Conservation (phyloP, 1,284 basidiomycete genomes). For the Malassezia slooffiae region DNA sequence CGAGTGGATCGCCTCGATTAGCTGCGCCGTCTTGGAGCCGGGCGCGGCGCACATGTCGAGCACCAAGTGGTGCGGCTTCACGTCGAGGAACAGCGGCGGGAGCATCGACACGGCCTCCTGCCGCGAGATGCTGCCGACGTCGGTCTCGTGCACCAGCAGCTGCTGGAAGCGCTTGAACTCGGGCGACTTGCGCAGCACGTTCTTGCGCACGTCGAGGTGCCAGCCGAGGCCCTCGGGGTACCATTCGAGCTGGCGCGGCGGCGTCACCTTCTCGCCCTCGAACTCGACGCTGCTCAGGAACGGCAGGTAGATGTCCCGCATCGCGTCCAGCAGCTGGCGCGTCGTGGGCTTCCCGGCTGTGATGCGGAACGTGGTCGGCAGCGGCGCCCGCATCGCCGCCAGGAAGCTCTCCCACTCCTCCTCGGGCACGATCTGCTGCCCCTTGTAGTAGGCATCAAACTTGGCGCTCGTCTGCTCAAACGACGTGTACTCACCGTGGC, state of each 20-base stretch:
- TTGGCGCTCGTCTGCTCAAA: constrained; percentile 16
- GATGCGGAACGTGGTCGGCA: constrained; percentile 91
- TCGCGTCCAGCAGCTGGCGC: constrained; percentile 32
- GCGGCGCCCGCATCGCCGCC: constrained; percentile 57
- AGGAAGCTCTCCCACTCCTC: constrained; percentile 70
- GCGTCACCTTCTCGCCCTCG: constrained; percentile 57
- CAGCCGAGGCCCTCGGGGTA: constrained; percentile 88
- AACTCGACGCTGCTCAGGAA: constrained; percentile 63
- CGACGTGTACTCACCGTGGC: constrained; percentile 11
- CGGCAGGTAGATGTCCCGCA: constrained; percentile 58
- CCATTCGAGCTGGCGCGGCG: constrained; percentile 80
- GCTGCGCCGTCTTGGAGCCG: constrained; percentile 89
- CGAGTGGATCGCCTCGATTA: constrained; percentile 72
- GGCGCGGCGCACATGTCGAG: constrained; percentile 99
- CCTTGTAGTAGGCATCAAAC: constrained; percentile 40
- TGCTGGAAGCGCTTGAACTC: constrained; percentile 93
- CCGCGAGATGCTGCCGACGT: constrained; percentile 88
- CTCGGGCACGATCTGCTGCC: constrained; percentile 34
- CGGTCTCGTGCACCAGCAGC: constrained; percentile 94
- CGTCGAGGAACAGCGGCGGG: constrained; percentile 84
- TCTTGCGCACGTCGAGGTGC: constrained; percentile 88
- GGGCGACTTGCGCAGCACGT: constrained; percentile 74
- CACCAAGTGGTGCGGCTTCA: constrained; percentile 52
- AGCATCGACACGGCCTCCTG: constrained; percentile 99
- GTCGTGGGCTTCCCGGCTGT: constrained; percentile 50